These are phyloP conservation scores for Trichoderma gamsii DNA, from an alignment of 495 filamentous ascomycete species.

Conservation along the genomic window DNA sequence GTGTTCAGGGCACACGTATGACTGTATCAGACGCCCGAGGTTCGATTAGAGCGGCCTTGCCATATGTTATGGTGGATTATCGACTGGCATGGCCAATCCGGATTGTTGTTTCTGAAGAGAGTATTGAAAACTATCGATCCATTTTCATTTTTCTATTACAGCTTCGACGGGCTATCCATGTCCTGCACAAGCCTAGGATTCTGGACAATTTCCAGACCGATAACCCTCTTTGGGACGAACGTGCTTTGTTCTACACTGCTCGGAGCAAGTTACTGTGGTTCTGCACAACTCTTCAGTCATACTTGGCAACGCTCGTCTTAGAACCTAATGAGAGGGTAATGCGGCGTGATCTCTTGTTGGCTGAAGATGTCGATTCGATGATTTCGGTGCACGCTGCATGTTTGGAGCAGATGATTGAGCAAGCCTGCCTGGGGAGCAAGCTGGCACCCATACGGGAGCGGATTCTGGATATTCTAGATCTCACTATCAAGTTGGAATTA, in stretches of 20 bases:
- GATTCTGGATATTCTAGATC: slow-evolving; percentile 58
- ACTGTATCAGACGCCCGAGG: slow-evolving; percentile 33
- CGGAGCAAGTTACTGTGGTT: slow-evolving; percentile 78
- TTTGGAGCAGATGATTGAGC: slow-evolving; percentile 52
- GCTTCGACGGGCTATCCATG: slow-evolving; percentile 62
- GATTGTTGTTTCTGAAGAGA: slow-evolving; percentile 63
- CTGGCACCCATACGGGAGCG: slow-evolving; percentile 58
- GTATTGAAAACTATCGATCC: slow-evolving; percentile 58
- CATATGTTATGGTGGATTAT: slow-evolving; percentile 53
- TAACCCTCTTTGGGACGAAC: slow-evolving; percentile 25
- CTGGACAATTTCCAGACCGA: slow-evolving; percentile 23
- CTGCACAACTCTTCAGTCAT: slow-evolving; percentile 62
- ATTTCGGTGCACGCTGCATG: slow-evolving; percentile 60
- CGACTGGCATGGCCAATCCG: slow-evolving; percentile 78
- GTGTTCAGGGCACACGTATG: slow-evolving; percentile 30
- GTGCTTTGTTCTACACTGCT: slow-evolving; percentile 52
- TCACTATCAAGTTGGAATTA: slow-evolving; percentile 46
- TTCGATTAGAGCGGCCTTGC: slow-evolving; percentile 45
- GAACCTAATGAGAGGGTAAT: slow-evolving; percentile 50
- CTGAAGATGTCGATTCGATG: slow-evolving; percentile 79
- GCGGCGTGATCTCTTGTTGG: slow-evolving; percentile 43
- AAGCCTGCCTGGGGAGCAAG: slow-evolving; percentile 59
- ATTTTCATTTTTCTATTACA: slow-evolving; percentile 74
- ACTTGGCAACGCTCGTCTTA: slow-evolving; percentile 68
- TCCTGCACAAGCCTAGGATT: slow-evolving; percentile 55